Percentiles rank a stretch among this genome's conserved stretches.
These are phyloP conservation scores for Suillus subalutaceus DNA, from an alignment of 768 basidiomycete species.

Conservation along the genomic window DNA sequence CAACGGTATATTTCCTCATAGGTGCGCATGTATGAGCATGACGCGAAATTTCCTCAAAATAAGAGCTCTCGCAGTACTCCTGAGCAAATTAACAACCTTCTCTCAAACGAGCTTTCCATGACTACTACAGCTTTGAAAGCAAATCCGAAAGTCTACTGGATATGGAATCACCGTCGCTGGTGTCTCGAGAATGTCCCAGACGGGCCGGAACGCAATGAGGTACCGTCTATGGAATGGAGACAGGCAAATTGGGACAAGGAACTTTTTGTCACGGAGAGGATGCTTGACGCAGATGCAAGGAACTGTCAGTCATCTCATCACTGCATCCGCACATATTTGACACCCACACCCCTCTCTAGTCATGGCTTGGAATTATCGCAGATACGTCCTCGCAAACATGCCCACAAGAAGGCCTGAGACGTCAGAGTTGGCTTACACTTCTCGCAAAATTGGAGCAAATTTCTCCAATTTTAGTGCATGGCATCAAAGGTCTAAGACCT, in stretches of 20 bases:
- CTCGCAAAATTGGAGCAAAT: conserved; percentile 87
- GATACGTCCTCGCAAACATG: conserved; percentile 79
- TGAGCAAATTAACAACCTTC: conserved; percentile 60
- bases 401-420: conserved; percentile 55
- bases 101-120: conserved; percentile 75
- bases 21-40: conserved; percentile 44
- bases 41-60: conserved; percentile 8
- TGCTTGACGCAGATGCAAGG: conserved; percentile 88
- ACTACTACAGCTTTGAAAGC: conserved; percentile 80
- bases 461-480: conserved; percentile 99
- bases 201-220: conserved; percentile 55
- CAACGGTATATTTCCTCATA: conserved; percentile 66
- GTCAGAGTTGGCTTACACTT: conserved; percentile 85
- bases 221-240: conserved; percentile 67
- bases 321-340: conserved; percentile 10
- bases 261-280: conserved; percentile 85
- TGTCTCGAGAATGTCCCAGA: conserved; percentile 86
- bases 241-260: conserved; percentile 84
- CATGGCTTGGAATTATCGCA: conserved; percentile 92
- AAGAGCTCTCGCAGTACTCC: conserved; percentile 49
- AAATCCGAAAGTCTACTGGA: conserved; percentile 96
- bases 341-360: conserved; percentile 50
- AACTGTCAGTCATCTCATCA: conserved; percentile 69
- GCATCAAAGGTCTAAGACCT: conserved; percentile 93
- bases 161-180: conserved; percentile 98